These are phyloP conservation scores for Fraxinus cuspidata DNA, from an alignment of 257 asterid species.

Conservation along the genomic window DNA sequence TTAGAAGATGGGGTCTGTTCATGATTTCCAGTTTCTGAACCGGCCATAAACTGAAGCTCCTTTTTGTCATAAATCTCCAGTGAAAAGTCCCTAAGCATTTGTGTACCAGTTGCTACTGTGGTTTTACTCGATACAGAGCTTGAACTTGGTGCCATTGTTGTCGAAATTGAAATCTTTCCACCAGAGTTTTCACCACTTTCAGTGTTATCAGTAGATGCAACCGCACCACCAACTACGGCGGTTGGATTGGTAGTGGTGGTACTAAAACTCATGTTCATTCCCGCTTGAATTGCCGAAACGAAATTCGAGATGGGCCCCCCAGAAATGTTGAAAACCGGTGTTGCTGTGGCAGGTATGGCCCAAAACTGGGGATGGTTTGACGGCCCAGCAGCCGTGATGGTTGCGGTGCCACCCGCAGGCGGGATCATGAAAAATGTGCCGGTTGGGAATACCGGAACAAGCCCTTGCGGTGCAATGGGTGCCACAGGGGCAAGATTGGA, in stretches of 20 bases:
- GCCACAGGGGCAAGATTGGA: conserved; percentile 66
- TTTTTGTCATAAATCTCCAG: conserved; percentile 62
- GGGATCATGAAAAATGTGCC: conserved; percentile 74
- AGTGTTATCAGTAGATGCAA: conserved; percentile 17
- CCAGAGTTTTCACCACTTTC: conserved; percentile 24
- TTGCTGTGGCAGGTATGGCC: conserved; percentile 70
- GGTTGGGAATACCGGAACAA: conserved; percentile 65
- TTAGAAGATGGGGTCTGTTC: conserved; percentile 48
- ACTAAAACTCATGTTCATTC: conserved; percentile 26
- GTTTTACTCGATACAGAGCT: conserved; percentile 22
- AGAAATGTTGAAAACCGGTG: conserved; percentile 56
- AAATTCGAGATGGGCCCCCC: conserved; percentile 53
- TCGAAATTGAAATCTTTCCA: conserved; percentile 23
- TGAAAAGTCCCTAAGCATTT: conserved; percentile 58
- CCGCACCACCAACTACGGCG: conserved; percentile 19
- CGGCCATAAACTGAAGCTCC: conserved; percentile 83
- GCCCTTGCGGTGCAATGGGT: conserved; percentile 63
- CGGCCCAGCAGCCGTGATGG: conserved; percentile 30
- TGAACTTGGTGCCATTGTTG: conserved; percentile 44
- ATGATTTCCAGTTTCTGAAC: conserved; percentile 30
- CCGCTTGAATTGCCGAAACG: conserved; percentile 37
- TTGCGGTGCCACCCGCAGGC: conserved; percentile 32
- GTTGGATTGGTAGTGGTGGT: not conserved
- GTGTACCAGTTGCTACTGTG: conserved; percentile 33
- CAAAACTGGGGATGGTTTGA: conserved; percentile 64